Evolutionary conservation across 306 rosid species (phyloP).

Genomic region (Astragalus membranaceus): DNA sequence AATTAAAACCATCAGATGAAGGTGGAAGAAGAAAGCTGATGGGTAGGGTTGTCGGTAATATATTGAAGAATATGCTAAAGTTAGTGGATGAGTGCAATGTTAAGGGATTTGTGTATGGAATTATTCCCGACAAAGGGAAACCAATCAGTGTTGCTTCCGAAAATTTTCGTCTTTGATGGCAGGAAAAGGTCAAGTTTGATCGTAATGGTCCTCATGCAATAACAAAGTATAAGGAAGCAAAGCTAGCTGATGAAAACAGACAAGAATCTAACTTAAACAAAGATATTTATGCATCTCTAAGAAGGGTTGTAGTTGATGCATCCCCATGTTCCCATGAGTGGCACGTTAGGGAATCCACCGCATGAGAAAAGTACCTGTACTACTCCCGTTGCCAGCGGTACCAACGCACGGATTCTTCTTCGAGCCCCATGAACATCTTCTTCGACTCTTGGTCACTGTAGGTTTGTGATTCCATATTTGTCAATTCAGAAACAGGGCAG

Average conservation of each 20-base stretch:
- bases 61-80: constrained; percentile 46
- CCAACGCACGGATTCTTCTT: too few species aligned
- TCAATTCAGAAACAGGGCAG: too few species aligned
- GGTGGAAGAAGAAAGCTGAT: constrained; percentile 36
- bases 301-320: too few species aligned
- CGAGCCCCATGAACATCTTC: too few species aligned
- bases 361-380: too few species aligned
- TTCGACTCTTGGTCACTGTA: too few species aligned
- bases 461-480: too few species aligned
- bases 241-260: not conserved
- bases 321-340: constrained; percentile 46
- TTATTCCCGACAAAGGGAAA: constrained; percentile 56
- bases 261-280: not conserved
- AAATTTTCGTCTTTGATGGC: constrained; percentile 60
- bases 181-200: constrained; percentile 55
- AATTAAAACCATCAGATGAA: not conserved
- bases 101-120: constrained; percentile 65
- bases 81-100: constrained; percentile 58
- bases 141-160: constrained; percentile 57
- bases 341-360: too few species aligned
- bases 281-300: not conserved
- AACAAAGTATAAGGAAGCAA: constrained; percentile 32
- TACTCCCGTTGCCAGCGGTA: too few species aligned
- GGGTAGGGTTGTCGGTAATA: constrained; percentile 44
- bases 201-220: constrained; percentile 60